Conservation (phyloP, 768 basidiomycete genomes). For the Rubroboletus satanas region DNA sequence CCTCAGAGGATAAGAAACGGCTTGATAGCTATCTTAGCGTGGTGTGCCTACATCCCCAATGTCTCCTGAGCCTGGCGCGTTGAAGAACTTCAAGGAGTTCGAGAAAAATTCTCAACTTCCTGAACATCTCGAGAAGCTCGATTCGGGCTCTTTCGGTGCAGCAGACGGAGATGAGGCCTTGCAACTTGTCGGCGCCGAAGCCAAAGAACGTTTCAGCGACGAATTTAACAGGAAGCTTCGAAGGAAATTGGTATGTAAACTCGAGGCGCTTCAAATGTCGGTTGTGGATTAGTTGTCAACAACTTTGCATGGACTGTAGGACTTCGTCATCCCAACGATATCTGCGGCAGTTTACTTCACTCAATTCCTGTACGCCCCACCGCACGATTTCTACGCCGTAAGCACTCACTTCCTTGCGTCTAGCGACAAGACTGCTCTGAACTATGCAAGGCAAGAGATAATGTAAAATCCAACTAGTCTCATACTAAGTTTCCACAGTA, state of each 20-base stretch:
- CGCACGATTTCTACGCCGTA: background rate
- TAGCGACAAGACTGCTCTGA: slow-evolving; percentile 67
- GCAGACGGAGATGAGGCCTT: slow-evolving; percentile 57
- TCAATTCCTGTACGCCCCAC: slow-evolving; percentile 50
- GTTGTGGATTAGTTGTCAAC: background rate
- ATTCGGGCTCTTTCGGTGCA: slow-evolving; percentile 32
- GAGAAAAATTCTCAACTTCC: slow-evolving; percentile 15
- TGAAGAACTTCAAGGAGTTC: slow-evolving; percentile 7
- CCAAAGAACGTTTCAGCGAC: slow-evolving; percentile 51
- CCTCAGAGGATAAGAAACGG: slow-evolving; percentile 10
- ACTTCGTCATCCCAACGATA: slow-evolving; percentile 49
- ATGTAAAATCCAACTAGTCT: too few relatives aligned
- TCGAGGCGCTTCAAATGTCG: background rate
- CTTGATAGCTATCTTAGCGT: background rate
- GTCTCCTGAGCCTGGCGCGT: slow-evolving; percentile 13
- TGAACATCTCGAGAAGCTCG: slow-evolving; percentile 31
- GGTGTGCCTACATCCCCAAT: slow-evolving; percentile 7
- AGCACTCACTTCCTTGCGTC: slow-evolving; percentile 2
- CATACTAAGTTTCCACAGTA: slow-evolving; percentile 32
- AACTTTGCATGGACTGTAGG: slow-evolving; percentile 29
- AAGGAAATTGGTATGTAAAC: slow-evolving; percentile 49
- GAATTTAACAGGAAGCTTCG: slow-evolving; percentile 56
- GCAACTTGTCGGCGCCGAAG: slow-evolving; percentile 52
- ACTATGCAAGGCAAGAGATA: slow-evolving; percentile 56
- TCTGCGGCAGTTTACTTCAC: slow-evolving; percentile 67